Base-by-base conservation (phyloP, 441 rosid genomes). In the Populus hybrid region DNA sequence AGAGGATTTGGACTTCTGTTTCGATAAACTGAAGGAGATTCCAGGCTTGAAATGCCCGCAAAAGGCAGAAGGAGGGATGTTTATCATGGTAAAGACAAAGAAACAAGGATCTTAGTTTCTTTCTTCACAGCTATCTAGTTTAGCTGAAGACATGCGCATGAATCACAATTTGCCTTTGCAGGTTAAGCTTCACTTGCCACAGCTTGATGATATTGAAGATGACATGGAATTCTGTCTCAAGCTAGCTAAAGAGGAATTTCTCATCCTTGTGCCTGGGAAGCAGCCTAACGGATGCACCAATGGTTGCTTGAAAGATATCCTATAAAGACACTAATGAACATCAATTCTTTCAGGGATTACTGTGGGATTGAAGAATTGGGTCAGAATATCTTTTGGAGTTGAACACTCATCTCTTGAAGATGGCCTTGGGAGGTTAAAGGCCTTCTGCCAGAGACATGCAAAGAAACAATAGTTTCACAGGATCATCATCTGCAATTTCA, bases 341-440 rank as follows among this genome's bases (percentile, higher is more conserved):
- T 21, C 3, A 63, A 16, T 10, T 63, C 61, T 8, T 87, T 84
- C 87, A 90, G 96, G 96, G 65, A 67, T 74, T 5, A 83, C 85
- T n/a, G 80, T 88, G 59, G 98, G 93, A 10, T 23, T 86, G 87
- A 90, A 89, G 89, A 87, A 90, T 71, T 94, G 94, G 97, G 81
- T 91, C 69, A 91, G 95, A 64, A 74, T 94, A 82, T 85, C 94
- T 32, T 89, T 89, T 26, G 92, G 89, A 4, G 72, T 87, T 5
- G 95, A 92, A 63, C 85, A 84, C 38, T 83, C 85, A 35, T 57
- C 81, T 64, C 92, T 88, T 11, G 89, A 87, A 82, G 92, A 85
- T 66, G 94, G 91, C 57, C 75, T 92, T 61, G 81, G 76, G 36
- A 91, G 96, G 79, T 66, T 94, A 2, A 84, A 88, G 67, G 84